Percentiles rank a stretch among this genome's conserved stretches.
These are phyloP conservation scores for Salmacisia buchloeana DNA, from an alignment of 1,284 basidiomycete species.

Conservation along the genomic window DNA sequence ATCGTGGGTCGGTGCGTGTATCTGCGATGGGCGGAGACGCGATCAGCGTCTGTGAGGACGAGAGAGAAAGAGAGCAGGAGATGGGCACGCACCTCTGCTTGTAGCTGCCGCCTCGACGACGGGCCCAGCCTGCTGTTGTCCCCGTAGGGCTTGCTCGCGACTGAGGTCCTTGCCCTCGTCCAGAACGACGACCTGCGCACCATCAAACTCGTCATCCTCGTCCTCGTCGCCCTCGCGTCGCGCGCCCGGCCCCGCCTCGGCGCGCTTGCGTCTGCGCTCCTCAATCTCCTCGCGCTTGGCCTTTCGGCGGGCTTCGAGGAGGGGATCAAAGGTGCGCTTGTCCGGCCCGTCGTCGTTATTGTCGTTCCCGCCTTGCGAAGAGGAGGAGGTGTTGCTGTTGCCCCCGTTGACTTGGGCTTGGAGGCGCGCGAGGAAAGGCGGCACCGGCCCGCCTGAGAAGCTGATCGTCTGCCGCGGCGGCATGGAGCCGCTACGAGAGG, in stretches of 20 bases:
- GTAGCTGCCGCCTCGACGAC: no score
- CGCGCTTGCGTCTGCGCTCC: not conserved
- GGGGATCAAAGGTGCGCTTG: not conserved
- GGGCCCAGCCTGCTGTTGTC: no score
- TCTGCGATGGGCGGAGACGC: not conserved
- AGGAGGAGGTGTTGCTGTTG: no score
- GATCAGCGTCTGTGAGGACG: no score
- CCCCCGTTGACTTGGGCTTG: slow-evolving; percentile 3
- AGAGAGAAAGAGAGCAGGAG: no score
- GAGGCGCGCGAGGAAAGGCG: slow-evolving; percentile 1
- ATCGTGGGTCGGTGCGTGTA: not conserved
- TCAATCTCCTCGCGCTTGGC: slow-evolving; percentile 3
- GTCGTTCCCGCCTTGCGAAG: no score
- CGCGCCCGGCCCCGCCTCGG: not conserved
- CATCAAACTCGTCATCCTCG: slow-evolving; percentile 5
- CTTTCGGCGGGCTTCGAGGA: not conserved
- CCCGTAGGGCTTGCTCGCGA: not conserved
- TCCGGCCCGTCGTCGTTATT: no score
- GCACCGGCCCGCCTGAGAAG: not conserved
- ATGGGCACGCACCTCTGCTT: no score
- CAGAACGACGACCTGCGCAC: not conserved
- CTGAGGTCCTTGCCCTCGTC: slow-evolving; percentile 5
- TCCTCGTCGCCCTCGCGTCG: not conserved
- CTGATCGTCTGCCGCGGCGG: not conserved
- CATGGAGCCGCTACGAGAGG: not conserved